A percentile compares a stretch with the other conserved stretches of the same genome.
These are phyloP conservation scores for Colletotrichum orbiculare DNA, from an alignment of 2,329 filamentous ascomycete species.

Conservation along the genomic window DNA sequence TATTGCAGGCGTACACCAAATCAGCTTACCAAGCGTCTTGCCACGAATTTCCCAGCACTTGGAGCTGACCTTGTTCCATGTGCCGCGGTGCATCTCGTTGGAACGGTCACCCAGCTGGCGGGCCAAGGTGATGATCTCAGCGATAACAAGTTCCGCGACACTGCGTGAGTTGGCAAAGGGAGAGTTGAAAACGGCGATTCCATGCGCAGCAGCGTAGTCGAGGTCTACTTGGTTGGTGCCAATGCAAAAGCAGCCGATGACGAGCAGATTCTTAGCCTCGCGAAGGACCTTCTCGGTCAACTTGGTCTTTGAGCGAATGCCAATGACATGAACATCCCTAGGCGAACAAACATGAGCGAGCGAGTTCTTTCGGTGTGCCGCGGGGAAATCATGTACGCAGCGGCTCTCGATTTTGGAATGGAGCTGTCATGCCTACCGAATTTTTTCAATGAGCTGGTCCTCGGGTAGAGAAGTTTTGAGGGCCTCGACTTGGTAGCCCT, in stretches of 20 bases:
- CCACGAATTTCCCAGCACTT: slow-evolving; percentile 99
- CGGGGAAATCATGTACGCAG: neutral
- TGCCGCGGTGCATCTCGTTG: slow-evolving; percentile 91
- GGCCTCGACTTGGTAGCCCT: slow-evolving; percentile 96
- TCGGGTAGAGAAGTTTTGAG: slow-evolving; percentile 91
- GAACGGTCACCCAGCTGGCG: slow-evolving; percentile 94
- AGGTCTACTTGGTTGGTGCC: slow-evolving; percentile 96
- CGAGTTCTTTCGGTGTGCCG: neutral
- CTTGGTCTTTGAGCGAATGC: slow-evolving; percentile 98
- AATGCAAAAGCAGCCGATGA: slow-evolving; percentile 98
- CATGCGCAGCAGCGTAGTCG: slow-evolving; percentile 81
- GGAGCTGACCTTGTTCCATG: slow-evolving; percentile 97
- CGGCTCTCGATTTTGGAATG: neutral
- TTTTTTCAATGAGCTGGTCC: slow-evolving; percentile 96
- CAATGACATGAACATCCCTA: slow-evolving; percentile 95
- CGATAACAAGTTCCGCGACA: slow-evolving; percentile 95
- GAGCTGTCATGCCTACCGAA: slow-evolving; percentile 69
- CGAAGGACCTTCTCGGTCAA: slow-evolving; percentile 85
- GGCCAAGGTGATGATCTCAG: slow-evolving; percentile 90
- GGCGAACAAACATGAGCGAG: slow-evolving; percentile 37
- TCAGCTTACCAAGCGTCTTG: slow-evolving; percentile 83
- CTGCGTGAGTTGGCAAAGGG: slow-evolving; percentile 98
- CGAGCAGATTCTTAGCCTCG: slow-evolving; percentile 93
- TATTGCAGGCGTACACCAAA: neutral
- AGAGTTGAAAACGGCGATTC: slow-evolving; percentile 98